A percentile compares a stretch with the other conserved stretches of the same genome.
These are phyloP conservation scores for Prunus kanzakura DNA, from an alignment of 306 rosid genomes.

Conservation along the genomic window DNA sequence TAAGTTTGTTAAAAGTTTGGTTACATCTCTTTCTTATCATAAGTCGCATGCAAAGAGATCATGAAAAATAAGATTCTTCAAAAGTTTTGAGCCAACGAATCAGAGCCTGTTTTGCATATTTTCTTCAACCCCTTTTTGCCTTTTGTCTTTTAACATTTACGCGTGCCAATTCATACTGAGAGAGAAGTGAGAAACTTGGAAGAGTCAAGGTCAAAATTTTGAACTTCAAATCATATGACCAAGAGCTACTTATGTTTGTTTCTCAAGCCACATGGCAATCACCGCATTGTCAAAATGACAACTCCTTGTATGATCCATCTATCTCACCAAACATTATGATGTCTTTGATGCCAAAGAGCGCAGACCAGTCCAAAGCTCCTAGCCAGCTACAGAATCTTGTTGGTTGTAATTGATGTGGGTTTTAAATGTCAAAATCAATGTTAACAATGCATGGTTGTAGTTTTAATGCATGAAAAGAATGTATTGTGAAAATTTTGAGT, in stretches of 20 bases:
- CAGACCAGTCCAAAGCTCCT: not conserved
- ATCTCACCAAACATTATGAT: constrained; percentile 8
- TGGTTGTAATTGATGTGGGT: constrained; percentile 1
- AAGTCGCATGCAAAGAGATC: constrained; percentile 13
- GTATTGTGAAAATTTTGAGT: not conserved
- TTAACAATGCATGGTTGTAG: not conserved
- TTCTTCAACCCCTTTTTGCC: not conserved
- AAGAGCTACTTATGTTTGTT: not conserved
- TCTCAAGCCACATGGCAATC: not conserved
- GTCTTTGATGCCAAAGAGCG: not conserved
- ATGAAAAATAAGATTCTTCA: not conserved
- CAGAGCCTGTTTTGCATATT: not conserved
- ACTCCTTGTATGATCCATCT: not conserved
- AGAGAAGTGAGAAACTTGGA: not conserved
- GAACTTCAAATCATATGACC: not conserved
- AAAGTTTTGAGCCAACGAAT: not conserved
- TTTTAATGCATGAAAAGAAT: no score
- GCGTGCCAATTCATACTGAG: not conserved
- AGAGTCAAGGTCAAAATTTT: not conserved
- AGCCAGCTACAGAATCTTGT: not conserved
- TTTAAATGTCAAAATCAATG: constrained; percentile 1
- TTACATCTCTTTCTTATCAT: constrained; percentile 35
- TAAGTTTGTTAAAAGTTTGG: constrained; percentile 33
- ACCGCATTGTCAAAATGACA: not conserved
- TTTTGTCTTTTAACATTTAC: not conserved